Base-by-base conservation (phyloP, 2,329 filamentous ascomycete species). In the Phyllosticta citribraziliensis region DNA sequence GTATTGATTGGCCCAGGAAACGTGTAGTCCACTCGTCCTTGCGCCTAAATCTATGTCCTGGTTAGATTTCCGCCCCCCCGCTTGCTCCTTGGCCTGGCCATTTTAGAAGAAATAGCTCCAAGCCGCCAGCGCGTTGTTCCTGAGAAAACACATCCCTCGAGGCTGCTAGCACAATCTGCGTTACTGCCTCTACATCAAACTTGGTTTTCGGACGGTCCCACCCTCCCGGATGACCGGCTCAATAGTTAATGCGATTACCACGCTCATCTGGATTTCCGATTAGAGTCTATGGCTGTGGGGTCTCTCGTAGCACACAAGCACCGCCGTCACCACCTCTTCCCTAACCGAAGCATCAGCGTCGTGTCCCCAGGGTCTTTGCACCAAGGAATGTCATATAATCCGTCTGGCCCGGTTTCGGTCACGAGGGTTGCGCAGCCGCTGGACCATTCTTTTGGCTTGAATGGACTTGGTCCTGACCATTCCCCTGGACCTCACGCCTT, bases 201-300 rank as follows among this genome's bases (percentile, higher is more conserved):
- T 30, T 17, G 24, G 35, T 17, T 51, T 25, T 51, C 56, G 3
- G 40, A 53, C 47, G 24, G 24, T 24, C 10, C 52, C 40, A 56
- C 27, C 58, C 53, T 55, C 40, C 55, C 59, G 55, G 59, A 57
- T 53, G 54, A 54, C 54, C 54, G 55, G 54, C 59, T 60, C 40
- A 19, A 47, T 51, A 22, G 20, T 35, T 24, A 27, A 53, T 53
- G 52, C 25, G 25, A 20, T 17, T n/a, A 17, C 9, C 10, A 40
- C 19, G 53, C 54, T 27, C 19, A 52, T 61, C 59, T 52, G 59
- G 54, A 61, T 56, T 51, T 25, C 30, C 59, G 10, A 19, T 33
- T 52, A 14, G 54, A 66, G 65, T 71, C 66, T 69, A 74, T 74
- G 72, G 72, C 72, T 70, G 69, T 73, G 62, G 70, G 69, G 65